A percentile compares a stretch with the other conserved stretches of the same genome.
Conservation (phyloP, 441 rosid species). For the Omphalea diandra region DNA sequence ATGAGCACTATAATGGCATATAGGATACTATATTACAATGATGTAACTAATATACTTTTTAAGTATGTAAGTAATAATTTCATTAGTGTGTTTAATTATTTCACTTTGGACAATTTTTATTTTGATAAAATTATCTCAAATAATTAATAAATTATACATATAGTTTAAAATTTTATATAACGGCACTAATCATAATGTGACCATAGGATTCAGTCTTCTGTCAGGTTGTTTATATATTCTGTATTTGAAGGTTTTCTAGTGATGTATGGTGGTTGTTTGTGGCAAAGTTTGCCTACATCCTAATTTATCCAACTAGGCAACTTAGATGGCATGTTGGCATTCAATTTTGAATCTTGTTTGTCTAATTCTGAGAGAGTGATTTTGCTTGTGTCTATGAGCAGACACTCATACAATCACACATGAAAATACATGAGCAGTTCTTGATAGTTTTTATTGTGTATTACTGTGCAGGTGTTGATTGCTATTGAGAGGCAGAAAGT, state of each 20-base stretch:
- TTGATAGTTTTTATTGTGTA: not conserved
- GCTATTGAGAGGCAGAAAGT: slow-evolving; percentile 80
- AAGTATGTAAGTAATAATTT: no score
- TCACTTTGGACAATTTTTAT: no score
- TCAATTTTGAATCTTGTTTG: not conserved
- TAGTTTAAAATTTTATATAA: no score
- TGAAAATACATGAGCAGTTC: not conserved
- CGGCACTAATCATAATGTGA: no score
- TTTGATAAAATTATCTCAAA: no score
- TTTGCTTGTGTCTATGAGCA: not conserved
- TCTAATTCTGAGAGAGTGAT: not conserved
- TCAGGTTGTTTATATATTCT: not conserved
- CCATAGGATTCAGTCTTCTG: no score
- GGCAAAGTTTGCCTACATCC: not conserved
- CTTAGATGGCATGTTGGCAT: not conserved
- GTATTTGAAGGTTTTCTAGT: not conserved
- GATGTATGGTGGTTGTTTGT: slow-evolving; percentile 12
- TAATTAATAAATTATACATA: no score
- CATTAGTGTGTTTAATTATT: no score
- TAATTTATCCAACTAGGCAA: not conserved
- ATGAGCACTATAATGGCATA: no score
- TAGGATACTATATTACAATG: no score
- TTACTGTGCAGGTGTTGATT: slow-evolving; percentile 61
- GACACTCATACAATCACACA: not conserved
- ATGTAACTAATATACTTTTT: no score